Base-by-base conservation (phyloP, 2,329 filamentous ascomycete genomes). In the Alternaria novae-zelandiae region DNA sequence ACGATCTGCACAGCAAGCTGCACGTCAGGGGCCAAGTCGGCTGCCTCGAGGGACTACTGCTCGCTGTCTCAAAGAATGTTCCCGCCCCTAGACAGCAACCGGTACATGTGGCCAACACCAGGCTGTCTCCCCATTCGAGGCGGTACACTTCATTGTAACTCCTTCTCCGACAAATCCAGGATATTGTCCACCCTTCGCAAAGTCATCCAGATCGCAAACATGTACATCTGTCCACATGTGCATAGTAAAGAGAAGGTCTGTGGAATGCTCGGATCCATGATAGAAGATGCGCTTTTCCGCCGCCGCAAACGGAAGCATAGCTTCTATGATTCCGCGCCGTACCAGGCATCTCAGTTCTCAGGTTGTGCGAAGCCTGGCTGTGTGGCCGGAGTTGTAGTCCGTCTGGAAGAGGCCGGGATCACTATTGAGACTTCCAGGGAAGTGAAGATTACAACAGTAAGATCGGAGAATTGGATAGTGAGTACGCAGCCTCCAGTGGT, bases 11-110 rank as follows among this genome's bases (percentile, higher is more conserved):
- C 15, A 0, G 36, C 36, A 17, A 41, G 15, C 36, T 32, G 28
- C 28, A 32, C 12, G 12, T 13, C 28, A 13, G 28, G 28, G 28
- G 0, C 28, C 12, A 32, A 32, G 12, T 32, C 28, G 12, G 1
- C 28, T 13, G 0, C 12, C 1, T 13, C 12, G 28, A 13, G 28
- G 1, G 28, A 30, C 28, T 30, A 30, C 28, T 30, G 28, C 28
- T 30, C 28, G 28, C 28, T 30, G 2, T 3, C 32, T 10, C 32
- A 41, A 41, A 41, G 32, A 10, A 41, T 41, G 8, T n/a, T n/a
- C 15, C 15, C n/a, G 1, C 8, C 32, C 2, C 0, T 41, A 5
- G 32, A 0, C 3, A 41, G 15, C 15, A 41, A 41, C 4, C 4
- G 8, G 0, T 10, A 41, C 15, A n/a, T n/a, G 7, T n/a, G 32